Evolutionary conservation across 345 rosid species (phyloP).

Genomic region (Boechera retrofracta): DNA sequence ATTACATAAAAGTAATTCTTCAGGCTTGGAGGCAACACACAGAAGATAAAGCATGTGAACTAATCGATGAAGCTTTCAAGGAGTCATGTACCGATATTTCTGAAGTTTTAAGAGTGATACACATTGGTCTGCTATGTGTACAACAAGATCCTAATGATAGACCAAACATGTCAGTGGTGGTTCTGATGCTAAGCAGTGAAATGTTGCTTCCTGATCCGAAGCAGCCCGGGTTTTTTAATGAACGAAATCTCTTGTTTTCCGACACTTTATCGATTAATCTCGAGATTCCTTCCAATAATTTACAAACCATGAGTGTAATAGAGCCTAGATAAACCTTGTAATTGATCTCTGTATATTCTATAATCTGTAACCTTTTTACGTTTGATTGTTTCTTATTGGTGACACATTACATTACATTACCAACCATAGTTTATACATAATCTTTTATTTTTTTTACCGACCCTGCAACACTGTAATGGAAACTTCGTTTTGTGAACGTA

Average conservation of each 20-base stretch:
- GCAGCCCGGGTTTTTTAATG: slow-evolving; percentile 44
- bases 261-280: slow-evolving; percentile 42
- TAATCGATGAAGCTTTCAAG: slow-evolving; percentile 39
- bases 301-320: slow-evolving; percentile 44
- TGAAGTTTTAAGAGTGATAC: slow-evolving; percentile 42
- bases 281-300: slow-evolving; percentile 39
- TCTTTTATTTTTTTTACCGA: slow-evolving; percentile 17
- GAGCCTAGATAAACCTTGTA: slow-evolving; percentile 41
- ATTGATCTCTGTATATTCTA: slow-evolving; percentile 21
- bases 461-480: slow-evolving; percentile 38
- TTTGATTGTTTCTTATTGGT: slow-evolving; percentile 23
- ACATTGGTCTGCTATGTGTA: slow-evolving; percentile 46
- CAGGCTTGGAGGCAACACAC: slow-evolving; percentile 51
- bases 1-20: neutral
- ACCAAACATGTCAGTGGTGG: slow-evolving; percentile 44
- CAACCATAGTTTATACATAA: neutral
- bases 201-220: slow-evolving; percentile 46
- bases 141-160: slow-evolving; percentile 46
- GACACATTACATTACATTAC: slow-evolving; percentile 20
- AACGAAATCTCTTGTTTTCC: slow-evolving; percentile 43
- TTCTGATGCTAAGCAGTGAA: slow-evolving; percentile 46
- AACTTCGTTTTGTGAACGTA: slow-evolving; percentile 33
- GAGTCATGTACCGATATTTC: slow-evolving; percentile 38
- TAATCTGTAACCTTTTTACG: neutral
- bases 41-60: slow-evolving; percentile 36